Conservation (phyloP, 2,329 filamentous ascomycete species). For the Botrytis pseudocinerea region DNA sequence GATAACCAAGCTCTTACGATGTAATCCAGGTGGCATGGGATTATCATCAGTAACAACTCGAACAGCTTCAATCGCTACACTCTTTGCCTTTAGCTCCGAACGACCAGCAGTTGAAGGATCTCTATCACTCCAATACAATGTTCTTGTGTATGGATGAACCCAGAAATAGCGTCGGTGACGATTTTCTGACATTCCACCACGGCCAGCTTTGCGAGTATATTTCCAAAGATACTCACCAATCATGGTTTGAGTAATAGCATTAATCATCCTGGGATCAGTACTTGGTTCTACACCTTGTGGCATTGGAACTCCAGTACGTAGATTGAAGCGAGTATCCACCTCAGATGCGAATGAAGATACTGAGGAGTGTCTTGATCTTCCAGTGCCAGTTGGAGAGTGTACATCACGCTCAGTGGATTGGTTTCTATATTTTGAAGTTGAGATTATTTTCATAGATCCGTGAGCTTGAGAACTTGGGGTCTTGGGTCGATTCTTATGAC, state of each 20-base stretch:
- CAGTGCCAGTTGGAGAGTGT: conserved; percentile 48
- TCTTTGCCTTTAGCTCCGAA: conserved; percentile 77
- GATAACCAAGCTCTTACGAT: conserved; percentile 89
- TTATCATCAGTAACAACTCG: conserved; percentile 93
- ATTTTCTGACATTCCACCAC: conserved; percentile 83
- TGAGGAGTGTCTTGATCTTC: conserved; percentile 70
- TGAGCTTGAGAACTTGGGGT: conserved; percentile 57
- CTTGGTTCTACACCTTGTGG: conserved; percentile 64
- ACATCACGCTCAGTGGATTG: conserved; percentile 51
- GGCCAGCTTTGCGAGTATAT: conserved; percentile 93
- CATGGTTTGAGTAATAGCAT: conserved; percentile 99
- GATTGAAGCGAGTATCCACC: conserved; percentile 86
- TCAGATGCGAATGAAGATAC: conserved; percentile 96
- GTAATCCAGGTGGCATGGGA: conserved; percentile 88
- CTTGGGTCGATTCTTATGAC: conserved; percentile 56
- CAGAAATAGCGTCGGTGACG: conserved; percentile 96
- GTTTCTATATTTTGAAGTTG: conserved; percentile 52
- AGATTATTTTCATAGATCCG: conserved; percentile 43
- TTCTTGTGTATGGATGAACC: conserved; percentile 97
- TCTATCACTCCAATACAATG: conserved; percentile 92
- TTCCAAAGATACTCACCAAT: conserved; percentile 99
- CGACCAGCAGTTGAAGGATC: conserved; percentile 81
- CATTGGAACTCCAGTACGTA: conserved; percentile 57
- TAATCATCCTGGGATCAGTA: conserved; percentile 96
- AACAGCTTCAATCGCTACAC: conserved; percentile 86